Evolutionary conservation across 805 yeast genomes (phyloP).

Genomic region (Ogataea corticis): DNA sequence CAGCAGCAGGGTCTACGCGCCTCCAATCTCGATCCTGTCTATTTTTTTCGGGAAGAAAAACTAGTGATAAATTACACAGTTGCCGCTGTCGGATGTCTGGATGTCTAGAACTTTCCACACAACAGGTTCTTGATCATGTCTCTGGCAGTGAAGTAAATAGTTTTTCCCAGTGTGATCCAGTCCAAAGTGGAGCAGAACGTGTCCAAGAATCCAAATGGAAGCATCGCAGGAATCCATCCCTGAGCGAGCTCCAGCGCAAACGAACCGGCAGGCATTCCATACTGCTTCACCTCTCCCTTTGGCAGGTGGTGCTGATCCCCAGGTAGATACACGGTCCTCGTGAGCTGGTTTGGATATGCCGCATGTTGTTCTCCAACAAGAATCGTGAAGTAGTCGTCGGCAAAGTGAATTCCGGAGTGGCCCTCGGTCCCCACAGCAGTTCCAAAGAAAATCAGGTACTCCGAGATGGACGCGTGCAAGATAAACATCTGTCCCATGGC

Average conservation of each 20-base stretch:
- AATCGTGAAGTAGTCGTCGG: slow-evolving; percentile 96
- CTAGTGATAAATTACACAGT: too few species aligned
- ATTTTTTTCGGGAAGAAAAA: too few species aligned
- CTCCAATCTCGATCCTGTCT: too few species aligned
- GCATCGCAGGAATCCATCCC: slow-evolving; percentile 98
- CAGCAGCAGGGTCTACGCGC: too few species aligned
- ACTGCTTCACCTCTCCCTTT: slow-evolving; percentile 80
- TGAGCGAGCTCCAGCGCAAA: slow-evolving; percentile 95
- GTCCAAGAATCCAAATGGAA: slow-evolving; percentile 92
- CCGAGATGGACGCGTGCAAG: slow-evolving; percentile 90
- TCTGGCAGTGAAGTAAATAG: slow-evolving; percentile 71
- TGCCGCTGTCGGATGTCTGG: too few species aligned
- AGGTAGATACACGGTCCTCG: slow-evolving; percentile 73
- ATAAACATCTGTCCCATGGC: slow-evolving; percentile 98
- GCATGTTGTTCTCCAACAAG: slow-evolving; percentile 78
- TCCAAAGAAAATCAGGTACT: slow-evolving; percentile 91
- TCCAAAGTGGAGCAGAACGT: slow-evolving; percentile 81
- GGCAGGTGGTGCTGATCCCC: slow-evolving; percentile 83
- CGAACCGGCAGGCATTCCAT: slow-evolving; percentile 76
- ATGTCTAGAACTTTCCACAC: slow-evolving; percentile 62
- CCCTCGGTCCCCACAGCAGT: slow-evolving; percentile 95
- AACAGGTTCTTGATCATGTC: slow-evolving; percentile 73
- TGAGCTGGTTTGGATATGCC: slow-evolving; percentile 60
- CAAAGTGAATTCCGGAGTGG: slow-evolving; percentile 92
- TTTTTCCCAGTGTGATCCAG: slow-evolving; percentile 61